phyloP scores from a whole-genome alignment of 2,329 filamentous ascomycete genomes.

The Zymoseptoria tritici region DNA sequence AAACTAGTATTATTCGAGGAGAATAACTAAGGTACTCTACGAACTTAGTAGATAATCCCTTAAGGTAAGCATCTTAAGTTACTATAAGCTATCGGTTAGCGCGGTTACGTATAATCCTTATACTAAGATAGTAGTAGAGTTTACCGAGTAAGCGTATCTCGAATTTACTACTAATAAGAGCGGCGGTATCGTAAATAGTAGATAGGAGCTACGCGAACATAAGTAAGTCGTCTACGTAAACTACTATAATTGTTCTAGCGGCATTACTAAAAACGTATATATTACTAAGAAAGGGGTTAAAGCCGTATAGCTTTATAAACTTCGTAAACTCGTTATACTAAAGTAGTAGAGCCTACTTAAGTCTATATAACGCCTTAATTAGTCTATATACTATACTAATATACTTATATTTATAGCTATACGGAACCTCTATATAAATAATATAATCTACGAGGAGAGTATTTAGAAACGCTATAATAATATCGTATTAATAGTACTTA shows the following conservation, averaged over 20 bases:
- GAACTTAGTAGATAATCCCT: neutral
- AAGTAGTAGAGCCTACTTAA: neutral
- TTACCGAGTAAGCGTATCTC: neutral
- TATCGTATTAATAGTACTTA: neutral
- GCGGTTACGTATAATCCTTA: neutral
- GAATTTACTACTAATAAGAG: neutral
- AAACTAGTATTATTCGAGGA: too few species aligned
- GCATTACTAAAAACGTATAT: neutral
- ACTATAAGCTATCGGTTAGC: neutral
- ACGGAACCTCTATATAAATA: neutral
- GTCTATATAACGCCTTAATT: neutral
- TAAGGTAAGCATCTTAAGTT: neutral
- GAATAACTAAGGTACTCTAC: neutral
- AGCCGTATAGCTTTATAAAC: neutral
- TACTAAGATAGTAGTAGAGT: neutral
- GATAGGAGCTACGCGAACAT: neutral
- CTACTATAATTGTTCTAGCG: neutral
- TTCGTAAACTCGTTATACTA: neutral
- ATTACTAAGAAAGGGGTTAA: neutral
- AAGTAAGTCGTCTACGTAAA: neutral
- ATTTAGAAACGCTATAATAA: neutral
- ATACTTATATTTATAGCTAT: neutral
- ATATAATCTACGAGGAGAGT: neutral
- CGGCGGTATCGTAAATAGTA: neutral
- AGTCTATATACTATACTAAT: neutral